These are phyloP conservation scores for Plasmodium gonderi DNA, from an alignment of 169 alveolate species.

Conservation along the genomic window DNA sequence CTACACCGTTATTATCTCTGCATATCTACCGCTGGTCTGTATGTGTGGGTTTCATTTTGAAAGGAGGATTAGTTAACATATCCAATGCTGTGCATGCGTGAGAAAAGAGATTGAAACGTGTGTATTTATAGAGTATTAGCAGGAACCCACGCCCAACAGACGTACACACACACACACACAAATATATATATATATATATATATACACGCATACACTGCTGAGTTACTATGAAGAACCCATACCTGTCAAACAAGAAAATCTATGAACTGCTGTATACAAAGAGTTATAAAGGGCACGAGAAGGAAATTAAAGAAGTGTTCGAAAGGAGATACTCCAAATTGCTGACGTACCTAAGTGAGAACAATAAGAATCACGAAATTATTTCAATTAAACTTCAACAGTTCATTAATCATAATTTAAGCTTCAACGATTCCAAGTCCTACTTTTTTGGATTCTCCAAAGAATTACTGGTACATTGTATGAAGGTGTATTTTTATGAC, in stretches of 20 bases:
- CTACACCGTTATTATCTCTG: too few relatives aligned
- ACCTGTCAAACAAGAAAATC: conserved; percentile 45
- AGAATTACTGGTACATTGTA: conserved; percentile 47
- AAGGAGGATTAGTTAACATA: too few relatives aligned
- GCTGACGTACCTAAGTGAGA: conserved; percentile 6
- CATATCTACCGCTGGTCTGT: too few relatives aligned
- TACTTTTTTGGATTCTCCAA: conserved; percentile 71
- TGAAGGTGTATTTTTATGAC: conserved; percentile 17
- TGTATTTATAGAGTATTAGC: too few relatives aligned
- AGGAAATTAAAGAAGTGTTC: neutral
- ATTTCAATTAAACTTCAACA: conserved; percentile 33
- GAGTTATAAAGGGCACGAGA: conserved; percentile 20
- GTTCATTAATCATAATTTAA: conserved; percentile 33
- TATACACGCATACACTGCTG: too few relatives aligned
- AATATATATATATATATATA: too few relatives aligned
- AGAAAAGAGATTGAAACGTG: too few relatives aligned
- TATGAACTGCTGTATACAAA: conserved; percentile 16
- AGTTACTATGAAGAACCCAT: neutral
- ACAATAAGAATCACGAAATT: neutral
- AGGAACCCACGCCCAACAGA: too few relatives aligned
- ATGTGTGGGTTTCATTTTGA: too few relatives aligned
- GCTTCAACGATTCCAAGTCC: conserved; percentile 22
- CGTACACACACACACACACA: too few relatives aligned
- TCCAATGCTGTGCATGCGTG: too few relatives aligned
- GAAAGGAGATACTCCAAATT: conserved; percentile 16